A percentile compares a stretch with the other conserved stretches of the same genome.
phyloP scores from a whole-genome alignment of 108 stramenopile species.

The Seminavis robusta region DNA sequence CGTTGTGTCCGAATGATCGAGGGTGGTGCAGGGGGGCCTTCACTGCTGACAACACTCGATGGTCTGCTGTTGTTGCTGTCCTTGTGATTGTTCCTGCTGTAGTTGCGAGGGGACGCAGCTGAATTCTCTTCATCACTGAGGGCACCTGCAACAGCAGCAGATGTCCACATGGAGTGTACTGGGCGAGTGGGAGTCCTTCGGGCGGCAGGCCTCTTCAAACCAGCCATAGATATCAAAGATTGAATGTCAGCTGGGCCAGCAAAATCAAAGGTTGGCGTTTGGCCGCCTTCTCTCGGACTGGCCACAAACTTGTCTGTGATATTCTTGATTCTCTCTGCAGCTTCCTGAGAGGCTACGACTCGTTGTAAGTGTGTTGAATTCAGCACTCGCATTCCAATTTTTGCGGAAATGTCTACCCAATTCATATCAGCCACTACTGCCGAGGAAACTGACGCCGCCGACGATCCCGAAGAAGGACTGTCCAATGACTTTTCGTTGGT shows the following conservation, averaged over 20 bases:
- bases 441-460: not conserved
- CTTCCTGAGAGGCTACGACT: slow-evolving; percentile 35
- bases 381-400: slow-evolving; percentile 73
- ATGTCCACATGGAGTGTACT: slow-evolving; percentile 78
- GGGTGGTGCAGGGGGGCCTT: too few relatives aligned
- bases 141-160: slow-evolving; percentile 31
- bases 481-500: not conserved
- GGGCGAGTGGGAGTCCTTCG: too few relatives aligned
- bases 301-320: slow-evolving; percentile 15
- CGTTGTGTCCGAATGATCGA: too few relatives aligned
- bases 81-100: too few relatives aligned
- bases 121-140: slow-evolving; percentile 8
- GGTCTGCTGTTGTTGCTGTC: too few relatives aligned
- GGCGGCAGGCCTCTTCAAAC: too few relatives aligned
- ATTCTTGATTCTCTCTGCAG: slow-evolving; percentile 34
- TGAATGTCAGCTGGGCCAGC: too few relatives aligned
- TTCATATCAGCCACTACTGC: slow-evolving; percentile 28
- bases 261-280: too few relatives aligned
- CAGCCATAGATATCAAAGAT: too few relatives aligned
- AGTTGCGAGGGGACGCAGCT: too few relatives aligned
- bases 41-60: too few relatives aligned
- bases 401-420: slow-evolving; percentile 78
- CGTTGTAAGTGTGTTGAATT: slow-evolving; percentile 68
- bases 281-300: too few relatives aligned
- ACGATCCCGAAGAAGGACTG: not conserved